These are phyloP conservation scores for Microcyclosporella mali DNA, from an alignment of 2,329 filamentous ascomycete species.

Conservation along the genomic window DNA sequence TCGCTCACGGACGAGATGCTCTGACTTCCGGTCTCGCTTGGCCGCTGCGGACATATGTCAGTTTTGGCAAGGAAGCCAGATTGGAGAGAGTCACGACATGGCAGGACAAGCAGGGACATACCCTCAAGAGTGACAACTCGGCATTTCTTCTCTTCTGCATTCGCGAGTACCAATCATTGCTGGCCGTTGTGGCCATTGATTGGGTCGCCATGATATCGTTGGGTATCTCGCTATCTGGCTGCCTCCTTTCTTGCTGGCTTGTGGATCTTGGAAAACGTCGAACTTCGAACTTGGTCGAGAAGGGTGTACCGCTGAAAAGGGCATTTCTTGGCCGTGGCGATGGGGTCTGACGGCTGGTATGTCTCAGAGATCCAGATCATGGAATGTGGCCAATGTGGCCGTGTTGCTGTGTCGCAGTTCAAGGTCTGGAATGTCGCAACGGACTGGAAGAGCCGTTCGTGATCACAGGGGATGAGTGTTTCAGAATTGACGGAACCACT, in stretches of 20 bases:
- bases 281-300: too few species aligned
- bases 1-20: conserved; percentile 8
- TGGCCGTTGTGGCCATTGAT: conserved; percentile 11
- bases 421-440: too few species aligned
- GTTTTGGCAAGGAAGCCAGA: not conserved
- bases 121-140: conserved; percentile 14
- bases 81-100: not conserved
- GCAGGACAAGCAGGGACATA: conserved; percentile 1
- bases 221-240: not conserved
- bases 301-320: not conserved
- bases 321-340: not conserved
- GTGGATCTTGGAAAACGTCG: too few species aligned
- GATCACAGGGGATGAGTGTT: too few species aligned
- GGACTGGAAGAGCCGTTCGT: too few species aligned
- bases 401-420: not conserved
- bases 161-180: conserved; percentile 13
- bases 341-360: too few species aligned
- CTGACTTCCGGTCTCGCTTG: conserved; percentile 11
- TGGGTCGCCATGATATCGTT: not conserved
- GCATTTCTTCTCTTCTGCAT: conserved; percentile 11
- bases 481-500: too few species aligned
- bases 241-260: too few species aligned
- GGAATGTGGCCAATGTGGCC: too few species aligned
- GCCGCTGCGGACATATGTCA: conserved; percentile 3
- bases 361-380: too few species aligned